A percentile compares a stretch with the other conserved stretches of the same genome.
phyloP scores from a whole-genome alignment of 2,329 filamentous ascomycete genomes.

The Paecilomyces formosus region DNA sequence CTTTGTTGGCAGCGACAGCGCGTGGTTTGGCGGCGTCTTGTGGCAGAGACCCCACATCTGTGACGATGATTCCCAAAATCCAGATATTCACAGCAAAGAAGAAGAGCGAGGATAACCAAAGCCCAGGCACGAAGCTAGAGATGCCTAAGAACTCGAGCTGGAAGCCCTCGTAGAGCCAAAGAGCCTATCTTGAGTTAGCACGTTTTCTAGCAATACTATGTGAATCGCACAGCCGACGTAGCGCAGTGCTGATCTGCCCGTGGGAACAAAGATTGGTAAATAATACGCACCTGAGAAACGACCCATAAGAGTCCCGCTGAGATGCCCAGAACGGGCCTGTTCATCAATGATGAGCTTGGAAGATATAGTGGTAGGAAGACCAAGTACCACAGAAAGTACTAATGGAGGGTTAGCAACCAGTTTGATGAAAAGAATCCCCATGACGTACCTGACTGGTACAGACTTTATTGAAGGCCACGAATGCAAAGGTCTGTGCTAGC shows the following conservation, averaged over 20 bases:
- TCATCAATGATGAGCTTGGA: slow-evolving; percentile 66
- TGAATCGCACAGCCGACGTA: background rate
- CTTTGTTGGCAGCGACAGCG: background rate
- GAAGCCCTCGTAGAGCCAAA: slow-evolving; percentile 71
- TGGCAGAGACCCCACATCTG: slow-evolving; percentile 46
- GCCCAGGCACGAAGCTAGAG: slow-evolving; percentile 76
- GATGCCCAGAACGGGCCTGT: slow-evolving; percentile 53
- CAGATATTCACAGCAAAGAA: slow-evolving; percentile 87
- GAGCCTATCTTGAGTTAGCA: slow-evolving; percentile 33
- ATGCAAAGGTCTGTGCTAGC: slow-evolving; percentile 93
- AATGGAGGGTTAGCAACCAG: background rate
- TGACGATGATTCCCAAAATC: slow-evolving; percentile 73
- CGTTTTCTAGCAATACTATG: background rate
- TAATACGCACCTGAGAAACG: slow-evolving; percentile 50
- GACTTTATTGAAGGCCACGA: slow-evolving; percentile 97
- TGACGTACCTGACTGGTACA: slow-evolving; percentile 83
- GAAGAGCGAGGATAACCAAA: slow-evolving; percentile 65
- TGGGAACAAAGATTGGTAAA: background rate
- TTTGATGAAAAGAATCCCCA: background rate
- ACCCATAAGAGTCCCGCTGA: slow-evolving; percentile 66
- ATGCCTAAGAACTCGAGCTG: slow-evolving; percentile 70
- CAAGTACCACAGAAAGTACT: slow-evolving; percentile 99
- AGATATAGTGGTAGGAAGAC: slow-evolving; percentile 89
- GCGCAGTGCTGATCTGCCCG: background rate
- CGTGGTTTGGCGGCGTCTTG: background rate